Evolutionary conservation across 169 alveolate species (phyloP).

Genomic region (Blepharisma undulans): DNA sequence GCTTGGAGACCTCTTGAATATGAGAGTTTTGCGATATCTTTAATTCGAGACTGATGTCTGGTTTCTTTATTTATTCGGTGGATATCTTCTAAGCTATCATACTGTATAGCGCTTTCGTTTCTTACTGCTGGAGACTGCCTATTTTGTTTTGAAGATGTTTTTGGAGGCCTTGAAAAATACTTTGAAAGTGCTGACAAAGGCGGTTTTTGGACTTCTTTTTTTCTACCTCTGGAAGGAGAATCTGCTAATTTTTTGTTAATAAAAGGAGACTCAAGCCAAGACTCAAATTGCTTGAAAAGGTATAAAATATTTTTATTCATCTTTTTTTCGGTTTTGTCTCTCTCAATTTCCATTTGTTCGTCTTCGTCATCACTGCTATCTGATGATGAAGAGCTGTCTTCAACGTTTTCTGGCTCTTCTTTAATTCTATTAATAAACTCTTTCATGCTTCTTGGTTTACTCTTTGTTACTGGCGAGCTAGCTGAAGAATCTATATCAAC

Average conservation of each 20-base stretch:
- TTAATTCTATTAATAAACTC: neutral
- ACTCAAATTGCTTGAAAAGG: neutral
- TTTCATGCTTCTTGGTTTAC: neutral
- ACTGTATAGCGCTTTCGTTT: neutral
- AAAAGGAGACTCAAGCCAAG: neutral
- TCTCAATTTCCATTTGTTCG: neutral
- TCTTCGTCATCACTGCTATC: neutral
- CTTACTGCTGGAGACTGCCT: neutral
- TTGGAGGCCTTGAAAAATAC: neutral
- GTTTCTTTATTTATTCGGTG: neutral
- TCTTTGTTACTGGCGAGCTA: neutral
- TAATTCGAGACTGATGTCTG: neutral
- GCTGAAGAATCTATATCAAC: neutral
- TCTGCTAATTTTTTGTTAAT: neutral
- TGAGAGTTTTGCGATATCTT: neutral
- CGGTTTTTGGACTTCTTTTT: neutral
- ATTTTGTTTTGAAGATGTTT: neutral
- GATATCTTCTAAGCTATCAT: neutral
- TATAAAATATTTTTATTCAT: neutral
- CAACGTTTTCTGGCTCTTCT: neutral
- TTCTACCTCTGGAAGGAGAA: neutral
- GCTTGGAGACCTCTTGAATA: conserved; percentile 18
- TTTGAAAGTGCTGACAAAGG: neutral
- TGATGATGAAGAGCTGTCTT: neutral
- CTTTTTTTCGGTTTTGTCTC: neutral